phyloP scores from a whole-genome alignment of 2,329 filamentous ascomycete genomes.

The Cladosporium sp. region DNA sequence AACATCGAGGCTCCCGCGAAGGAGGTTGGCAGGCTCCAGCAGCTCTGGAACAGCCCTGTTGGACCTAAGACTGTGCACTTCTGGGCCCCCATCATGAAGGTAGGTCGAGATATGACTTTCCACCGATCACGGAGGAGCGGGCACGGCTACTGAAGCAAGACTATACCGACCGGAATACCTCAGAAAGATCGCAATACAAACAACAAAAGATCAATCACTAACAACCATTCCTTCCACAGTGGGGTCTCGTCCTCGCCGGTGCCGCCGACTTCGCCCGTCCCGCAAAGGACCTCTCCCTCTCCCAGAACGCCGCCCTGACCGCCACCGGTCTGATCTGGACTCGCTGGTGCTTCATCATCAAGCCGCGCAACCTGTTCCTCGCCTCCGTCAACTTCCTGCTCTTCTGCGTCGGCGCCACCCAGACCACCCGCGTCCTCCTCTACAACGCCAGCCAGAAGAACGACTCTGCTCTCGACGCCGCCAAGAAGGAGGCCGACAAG shows the following conservation, averaged over 20 bases:
- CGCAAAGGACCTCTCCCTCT: conserved; percentile 87
- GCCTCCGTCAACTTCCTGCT: conserved; percentile 99
- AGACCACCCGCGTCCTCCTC: conserved; percentile 74
- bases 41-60: conserved; percentile 60
- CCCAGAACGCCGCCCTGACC: conserved; percentile 87
- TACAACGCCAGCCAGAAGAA: conserved; percentile 65
- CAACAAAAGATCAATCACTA: conserved; percentile 3
- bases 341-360: conserved; percentile 97
- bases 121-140: conserved; percentile 8
- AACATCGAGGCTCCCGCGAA: conserved; percentile 25
- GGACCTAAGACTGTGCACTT: conserved; percentile 86
- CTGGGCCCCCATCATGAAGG: conserved; percentile 96
- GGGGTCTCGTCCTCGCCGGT: conserved; percentile 89
- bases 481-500: conserved; percentile 40
- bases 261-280: conserved; percentile 89
- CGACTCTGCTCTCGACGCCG: conserved; percentile 47
- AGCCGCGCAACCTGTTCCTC: conserved; percentile 86
- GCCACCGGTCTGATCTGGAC: conserved; percentile 97
- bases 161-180: not conserved
- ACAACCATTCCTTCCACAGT: conserved; percentile 53
- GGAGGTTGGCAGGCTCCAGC: conserved; percentile 59
- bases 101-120: conserved; percentile 37
- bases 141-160: not conserved
- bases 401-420: conserved; percentile 79
- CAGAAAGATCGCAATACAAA: not conserved